Percentiles rank a stretch among this genome's conserved stretches.
Conservation (phyloP, 1,284 basidiomycete genomes). For the Polyporus tsugae region DNA sequence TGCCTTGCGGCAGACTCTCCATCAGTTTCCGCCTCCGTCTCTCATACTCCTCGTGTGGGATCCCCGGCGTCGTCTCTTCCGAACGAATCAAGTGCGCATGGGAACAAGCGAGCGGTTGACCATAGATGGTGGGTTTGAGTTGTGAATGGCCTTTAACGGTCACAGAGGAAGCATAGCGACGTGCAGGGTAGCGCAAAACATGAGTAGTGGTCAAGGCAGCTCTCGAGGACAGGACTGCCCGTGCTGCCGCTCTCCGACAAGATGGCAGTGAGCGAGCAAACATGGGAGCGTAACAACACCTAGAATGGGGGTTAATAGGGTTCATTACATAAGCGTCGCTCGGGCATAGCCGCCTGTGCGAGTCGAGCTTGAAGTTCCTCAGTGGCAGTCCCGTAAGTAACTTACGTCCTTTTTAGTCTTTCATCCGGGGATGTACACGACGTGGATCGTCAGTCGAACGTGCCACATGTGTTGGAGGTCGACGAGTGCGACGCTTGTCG, state of each 20-base stretch:
- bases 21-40: conserved; percentile 78
- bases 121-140: conserved; percentile 41
- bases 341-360: too few species aligned
- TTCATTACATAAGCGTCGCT: conserved; percentile 19
- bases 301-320: conserved; percentile 7
- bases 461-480: too few species aligned
- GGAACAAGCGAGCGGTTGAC: conserved; percentile 41
- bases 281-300: conserved; percentile 18
- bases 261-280: conserved; percentile 28
- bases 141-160: conserved; percentile 28
- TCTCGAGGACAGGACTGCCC: conserved; percentile 24
- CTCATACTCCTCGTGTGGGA: conserved; percentile 86
- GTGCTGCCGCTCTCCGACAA: conserved; percentile 27
- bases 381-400: too few species aligned
- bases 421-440: too few species aligned
- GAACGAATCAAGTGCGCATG: conserved; percentile 43
- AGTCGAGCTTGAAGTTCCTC: too few species aligned
- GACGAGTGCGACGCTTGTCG: too few species aligned
- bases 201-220: conserved; percentile 1
- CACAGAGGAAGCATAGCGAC: conserved; percentile 27
- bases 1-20: conserved; percentile 78
- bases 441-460: too few species aligned
- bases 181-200: background rate
- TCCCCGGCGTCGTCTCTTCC: conserved; percentile 87
- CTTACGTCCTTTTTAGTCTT: too few species aligned